Evolutionary conservation across 2,329 filamentous ascomycete genomes (phyloP).

Genomic region (Apiospora hydei): DNA sequence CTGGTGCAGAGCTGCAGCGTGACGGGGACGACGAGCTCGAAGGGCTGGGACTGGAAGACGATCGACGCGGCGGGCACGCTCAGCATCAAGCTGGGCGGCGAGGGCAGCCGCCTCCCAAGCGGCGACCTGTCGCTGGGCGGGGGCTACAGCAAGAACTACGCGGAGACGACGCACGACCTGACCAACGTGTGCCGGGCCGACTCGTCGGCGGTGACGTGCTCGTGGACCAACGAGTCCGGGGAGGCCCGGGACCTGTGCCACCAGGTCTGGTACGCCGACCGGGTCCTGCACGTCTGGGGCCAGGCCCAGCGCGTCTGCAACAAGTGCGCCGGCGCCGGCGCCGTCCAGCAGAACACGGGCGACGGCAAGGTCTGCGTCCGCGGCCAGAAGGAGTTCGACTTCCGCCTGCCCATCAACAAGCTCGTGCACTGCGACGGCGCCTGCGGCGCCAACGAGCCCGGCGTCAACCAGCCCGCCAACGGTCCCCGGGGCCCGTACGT

Average conservation of each 20-base stretch:
- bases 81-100: background rate
- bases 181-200: background rate
- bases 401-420: slow-evolving; percentile 12
- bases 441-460: too few relatives aligned
- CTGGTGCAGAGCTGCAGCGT: background rate
- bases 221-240: background rate
- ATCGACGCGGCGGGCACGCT: background rate
- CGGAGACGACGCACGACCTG: background rate
- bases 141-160: background rate
- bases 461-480: too few relatives aligned
- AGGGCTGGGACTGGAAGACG: background rate
- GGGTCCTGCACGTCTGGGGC: background rate
- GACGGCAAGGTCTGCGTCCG: background rate
- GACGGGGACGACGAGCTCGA: background rate
- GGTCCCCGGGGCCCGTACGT: too few relatives aligned
- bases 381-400: background rate
- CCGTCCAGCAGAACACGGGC: slow-evolving; percentile 4
- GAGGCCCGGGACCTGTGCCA: background rate
- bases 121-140: background rate
- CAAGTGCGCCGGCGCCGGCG: background rate
- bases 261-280: slow-evolving; percentile 11
- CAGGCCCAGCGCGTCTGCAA: background rate
- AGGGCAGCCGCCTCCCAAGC: background rate
- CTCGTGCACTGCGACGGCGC: background rate
- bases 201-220: background rate